Base-by-base conservation (phyloP, 345 rosid genomes). In the Trapa bicornis region DNA sequence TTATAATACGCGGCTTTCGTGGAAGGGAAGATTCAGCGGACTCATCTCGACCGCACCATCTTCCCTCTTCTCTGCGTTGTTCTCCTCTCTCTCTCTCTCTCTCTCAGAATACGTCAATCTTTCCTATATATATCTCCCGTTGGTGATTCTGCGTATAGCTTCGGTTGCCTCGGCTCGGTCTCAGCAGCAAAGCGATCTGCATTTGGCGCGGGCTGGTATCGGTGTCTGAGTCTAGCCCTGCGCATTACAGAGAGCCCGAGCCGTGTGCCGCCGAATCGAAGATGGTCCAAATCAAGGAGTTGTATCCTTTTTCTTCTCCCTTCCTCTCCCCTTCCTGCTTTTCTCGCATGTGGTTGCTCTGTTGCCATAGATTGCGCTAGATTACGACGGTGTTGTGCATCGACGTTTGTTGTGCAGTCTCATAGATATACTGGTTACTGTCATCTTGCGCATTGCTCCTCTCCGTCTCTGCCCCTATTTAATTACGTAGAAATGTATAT, bases 201-300 rank as follows among this genome's bases (percentile, higher is more conserved):
- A 10, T 9, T 15, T 37, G 37, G 63, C 32, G 16, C 8, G 4
- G 11, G 63, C 63, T 35, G 38, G 3, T 32, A 11, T 5, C 38
- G 38, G 38, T 35, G 2, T 8, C 60, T 22, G 60, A 54, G 33
- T 22, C 60, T 6, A 22, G 6, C 33, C 60, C 33, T 54, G 33
- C 60, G 33, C 60, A 54, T n/a, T 22, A n/a, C 60, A n/a, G 33
- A 8, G 8, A n/a, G 60, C 2, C 35, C 29, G 60, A 54, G 60
- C 60, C 2, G 5, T 54, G 63, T 35, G 37, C 63, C 63, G 63
- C 29, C 29, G 72, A 83, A 10, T 15, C 29, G 68, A 38, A 65
- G 47, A 87, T 87, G 92, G 92, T 87, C 63, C 89, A 84, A 56
- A 75, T 83, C 71, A 87, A 80, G 76, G 92, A 87, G 72, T 83